Base-by-base conservation (phyloP, 108 stramenopile species). In the Cyclotella kingstonii region DNA sequence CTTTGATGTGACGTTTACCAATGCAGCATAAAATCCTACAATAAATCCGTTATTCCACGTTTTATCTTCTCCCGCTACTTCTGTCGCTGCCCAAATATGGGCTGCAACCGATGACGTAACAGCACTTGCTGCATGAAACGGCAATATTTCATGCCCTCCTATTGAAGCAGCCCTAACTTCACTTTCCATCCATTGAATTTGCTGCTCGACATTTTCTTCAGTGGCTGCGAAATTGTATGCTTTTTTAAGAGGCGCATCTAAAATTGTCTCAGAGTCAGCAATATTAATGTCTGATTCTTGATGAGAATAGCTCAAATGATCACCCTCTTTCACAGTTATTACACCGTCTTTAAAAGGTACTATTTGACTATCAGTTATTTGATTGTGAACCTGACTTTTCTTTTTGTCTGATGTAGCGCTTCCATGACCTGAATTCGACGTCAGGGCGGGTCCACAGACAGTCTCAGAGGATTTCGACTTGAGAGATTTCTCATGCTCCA, bases 141-240 rank as follows among this genome's bases (percentile, higher is more conserved):
- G 58, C 14, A 51, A 30, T 17, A 11, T 18, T 14, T 70, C 68
- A 12, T 59, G 39, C 22, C 33, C 68, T 17, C 59, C 59, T 54
- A 70, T 39, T 17, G 52, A 60, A 17, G 51, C 68, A 36, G 68
- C 53, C 29, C 34, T 8, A 15, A 36, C 51, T n/a, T 70, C 68
- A 46, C 59, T 70, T 33, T 53, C 68, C 68, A 70, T 70, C 59
- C 66, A 68, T 21, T 54, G 53, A 27, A 12, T 47, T 19, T 7
- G 44, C 15, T 21, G 22, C 18, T 47, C 44, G 1, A n/a, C 38
- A 15, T n/a, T n/a, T n/a, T n/a, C n/a, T n/a, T n/a, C n/a, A n/a
- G n/a, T n/a, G n/a, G n/a, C n/a, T n/a, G n/a, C n/a, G n/a, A n/a
- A n/a, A n/a, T n/a, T n/a, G n/a, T n/a, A 5, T n/a, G 43, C 43